Conservation (phyloP, 495 filamentous ascomycete genomes). For the Podospora pseudopauciseta region DNA sequence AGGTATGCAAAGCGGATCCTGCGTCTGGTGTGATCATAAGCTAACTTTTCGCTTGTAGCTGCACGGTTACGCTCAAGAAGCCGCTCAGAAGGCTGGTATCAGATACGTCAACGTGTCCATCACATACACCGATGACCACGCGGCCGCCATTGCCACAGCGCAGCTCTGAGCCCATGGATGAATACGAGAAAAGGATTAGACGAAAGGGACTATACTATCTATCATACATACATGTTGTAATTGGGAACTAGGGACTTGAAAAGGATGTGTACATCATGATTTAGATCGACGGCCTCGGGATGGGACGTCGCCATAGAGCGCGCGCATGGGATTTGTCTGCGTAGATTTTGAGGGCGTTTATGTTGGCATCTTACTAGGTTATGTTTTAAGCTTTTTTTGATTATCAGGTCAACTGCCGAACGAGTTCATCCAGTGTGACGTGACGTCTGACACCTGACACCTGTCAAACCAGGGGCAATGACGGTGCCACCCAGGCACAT, state of each 20-base stretch:
- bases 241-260: conserved; percentile 1
- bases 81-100: conserved; percentile 77
- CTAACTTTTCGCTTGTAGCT: conserved; percentile 57
- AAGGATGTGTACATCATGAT: conserved; percentile 1
- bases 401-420: background rate
- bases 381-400: background rate
- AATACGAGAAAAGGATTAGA: background rate
- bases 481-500: background rate
- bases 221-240: background rate
- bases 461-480: background rate
- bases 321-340: background rate
- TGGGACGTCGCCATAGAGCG: conserved; percentile 5
- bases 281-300: background rate
- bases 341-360: background rate
- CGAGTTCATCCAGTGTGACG: background rate
- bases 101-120: conserved; percentile 89
- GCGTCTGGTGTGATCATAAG: conserved; percentile 20
- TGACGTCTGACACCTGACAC: background rate
- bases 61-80: conserved; percentile 74
- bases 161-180: conserved; percentile 25
- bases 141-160: conserved; percentile 75
- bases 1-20: conserved; percentile 56
- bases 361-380: background rate
- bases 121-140: conserved; percentile 87
- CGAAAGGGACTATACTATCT: background rate